Percentiles rank a stretch among this genome's conserved stretches.
phyloP scores from a whole-genome alignment of 257 asterid species.

The Dorcoceras hygrometricum region DNA sequence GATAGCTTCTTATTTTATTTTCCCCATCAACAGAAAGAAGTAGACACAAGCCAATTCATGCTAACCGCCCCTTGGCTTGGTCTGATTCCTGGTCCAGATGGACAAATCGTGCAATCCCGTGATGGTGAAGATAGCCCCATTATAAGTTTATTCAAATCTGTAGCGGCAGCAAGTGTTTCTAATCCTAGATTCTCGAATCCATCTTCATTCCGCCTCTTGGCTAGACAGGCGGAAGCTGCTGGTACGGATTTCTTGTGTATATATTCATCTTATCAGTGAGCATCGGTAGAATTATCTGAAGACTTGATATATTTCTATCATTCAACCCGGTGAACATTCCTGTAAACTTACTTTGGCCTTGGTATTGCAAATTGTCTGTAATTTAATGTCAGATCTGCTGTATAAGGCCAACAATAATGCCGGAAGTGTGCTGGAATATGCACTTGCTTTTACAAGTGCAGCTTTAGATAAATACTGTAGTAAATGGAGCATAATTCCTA shows the following conservation, averaged over 20 bases:
- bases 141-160: conserved; percentile 74
- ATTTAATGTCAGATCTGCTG: conserved; percentile 62
- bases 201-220: conserved; percentile 63
- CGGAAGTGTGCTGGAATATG: conserved; percentile 95
- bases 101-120: conserved; percentile 72
- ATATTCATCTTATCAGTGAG: conserved; percentile 4
- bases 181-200: conserved; percentile 63
- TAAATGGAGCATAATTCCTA: conserved; percentile 92
- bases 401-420: conserved; percentile 87
- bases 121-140: conserved; percentile 86
- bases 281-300: conserved; percentile 3
- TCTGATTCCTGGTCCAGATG: conserved; percentile 83
- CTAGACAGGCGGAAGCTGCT: conserved; percentile 99
- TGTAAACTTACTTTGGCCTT: not conserved
- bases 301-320: not conserved
- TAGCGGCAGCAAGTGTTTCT: conserved; percentile 61
- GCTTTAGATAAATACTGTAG: conserved; percentile 90
- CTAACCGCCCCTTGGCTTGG: conserved; percentile 99
- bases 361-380: not conserved
- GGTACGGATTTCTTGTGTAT: conserved; percentile 43
- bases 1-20: conserved; percentile 21
- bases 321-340: not conserved
- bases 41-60: conserved; percentile 94
- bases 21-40: conserved; percentile 65
- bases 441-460: conserved; percentile 97